phyloP scores from a whole-genome alignment of 225 moss, liverwort and hornwort species.

The Neckera pumila region DNA sequence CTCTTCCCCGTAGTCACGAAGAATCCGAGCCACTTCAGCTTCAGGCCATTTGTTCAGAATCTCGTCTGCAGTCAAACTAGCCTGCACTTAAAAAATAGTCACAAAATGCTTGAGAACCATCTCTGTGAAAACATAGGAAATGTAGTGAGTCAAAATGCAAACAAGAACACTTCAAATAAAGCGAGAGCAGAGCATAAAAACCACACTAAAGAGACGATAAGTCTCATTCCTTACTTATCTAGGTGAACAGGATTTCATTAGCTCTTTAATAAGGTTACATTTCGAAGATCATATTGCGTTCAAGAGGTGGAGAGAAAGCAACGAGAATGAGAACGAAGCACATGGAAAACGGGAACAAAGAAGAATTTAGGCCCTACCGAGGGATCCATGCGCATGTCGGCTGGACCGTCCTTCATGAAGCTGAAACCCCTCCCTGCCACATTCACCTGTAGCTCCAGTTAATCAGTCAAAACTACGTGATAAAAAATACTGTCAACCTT shows the following conservation, averaged over 20 bases:
- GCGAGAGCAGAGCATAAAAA: background rate
- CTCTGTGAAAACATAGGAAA: background rate
- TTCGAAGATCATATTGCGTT: background rate
- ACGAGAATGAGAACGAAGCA: background rate
- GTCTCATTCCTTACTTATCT: background rate
- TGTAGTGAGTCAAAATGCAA: background rate
- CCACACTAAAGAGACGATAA: background rate
- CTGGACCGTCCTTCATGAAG: constrained; percentile 90
- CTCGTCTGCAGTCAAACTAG: constrained; percentile 74
- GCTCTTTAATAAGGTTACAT: background rate
- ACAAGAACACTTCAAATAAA: background rate
- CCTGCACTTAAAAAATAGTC: constrained; percentile 16
- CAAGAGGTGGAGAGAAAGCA: background rate
- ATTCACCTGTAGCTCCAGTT: constrained; percentile 44
- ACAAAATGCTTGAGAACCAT: background rate
- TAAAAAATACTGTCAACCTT: background rate
- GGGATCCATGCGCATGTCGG: constrained; percentile 99
- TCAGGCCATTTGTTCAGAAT: constrained; percentile 95
- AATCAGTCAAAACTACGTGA: background rate
- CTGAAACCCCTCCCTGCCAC: constrained; percentile 88
- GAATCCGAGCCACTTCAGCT: constrained; percentile 68
- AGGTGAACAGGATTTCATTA: background rate
- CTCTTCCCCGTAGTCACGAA: constrained; percentile 94
- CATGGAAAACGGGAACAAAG: background rate
- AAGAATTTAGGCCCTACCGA: constrained; percentile 34